These are phyloP conservation scores for Noccaea bulbosa DNA, from an alignment of 345 rosid species.

Conservation along the genomic window DNA sequence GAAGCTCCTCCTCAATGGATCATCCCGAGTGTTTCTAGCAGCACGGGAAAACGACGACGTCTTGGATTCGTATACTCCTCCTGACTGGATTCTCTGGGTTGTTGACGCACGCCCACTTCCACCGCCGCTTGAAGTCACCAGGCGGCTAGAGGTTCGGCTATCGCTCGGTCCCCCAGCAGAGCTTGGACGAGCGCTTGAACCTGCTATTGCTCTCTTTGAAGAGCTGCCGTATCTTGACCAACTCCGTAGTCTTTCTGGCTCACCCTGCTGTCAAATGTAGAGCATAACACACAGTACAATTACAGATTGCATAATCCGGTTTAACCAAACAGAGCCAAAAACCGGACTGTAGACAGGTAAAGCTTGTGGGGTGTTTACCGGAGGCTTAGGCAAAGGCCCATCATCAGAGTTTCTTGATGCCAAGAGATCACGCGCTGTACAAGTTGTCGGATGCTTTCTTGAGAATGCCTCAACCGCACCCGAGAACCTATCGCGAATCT, in stretches of 20 bases:
- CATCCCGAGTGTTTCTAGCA: conserved; percentile 55
- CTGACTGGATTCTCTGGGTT: conserved; percentile 57
- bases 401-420: conserved; percentile 56
- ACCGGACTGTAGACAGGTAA: background rate
- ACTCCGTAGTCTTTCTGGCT: conserved; percentile 50
- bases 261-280: conserved; percentile 47
- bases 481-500: conserved; percentile 58
- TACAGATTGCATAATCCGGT: too few relatives aligned
- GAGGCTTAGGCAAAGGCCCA: conserved; percentile 53
- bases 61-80: conserved; percentile 50
- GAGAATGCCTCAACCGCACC: conserved; percentile 77
- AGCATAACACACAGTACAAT: background rate
- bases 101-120: conserved; percentile 56
- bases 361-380: conserved; percentile 41
- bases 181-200: conserved; percentile 63
- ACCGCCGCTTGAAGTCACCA: conserved; percentile 54
- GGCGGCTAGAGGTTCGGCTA: conserved; percentile 52
- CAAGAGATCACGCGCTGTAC: conserved; percentile 48
- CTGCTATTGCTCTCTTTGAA: conserved; percentile 60
- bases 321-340: background rate
- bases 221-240: conserved; percentile 68
- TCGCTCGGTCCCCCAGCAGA: conserved; percentile 71
- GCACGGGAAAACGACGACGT: conserved; percentile 51
- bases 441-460: conserved; percentile 50
- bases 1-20: conserved; percentile 62